phyloP scores from a whole-genome alignment of 257 asterid genomes.

The Scutellaria barbata region DNA sequence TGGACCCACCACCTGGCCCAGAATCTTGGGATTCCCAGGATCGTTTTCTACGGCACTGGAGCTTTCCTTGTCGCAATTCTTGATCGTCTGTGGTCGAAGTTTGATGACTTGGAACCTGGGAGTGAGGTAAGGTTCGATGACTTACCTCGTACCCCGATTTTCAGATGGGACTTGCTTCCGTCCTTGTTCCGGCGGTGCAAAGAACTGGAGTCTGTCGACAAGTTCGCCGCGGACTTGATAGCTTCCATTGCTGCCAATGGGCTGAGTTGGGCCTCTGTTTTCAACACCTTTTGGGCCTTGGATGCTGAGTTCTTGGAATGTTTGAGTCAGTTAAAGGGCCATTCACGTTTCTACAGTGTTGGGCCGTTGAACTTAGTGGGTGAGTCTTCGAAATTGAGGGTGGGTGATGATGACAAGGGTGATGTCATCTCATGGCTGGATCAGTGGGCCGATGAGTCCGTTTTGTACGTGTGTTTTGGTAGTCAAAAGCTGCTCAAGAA shows the following conservation, averaged over 20 bases:
- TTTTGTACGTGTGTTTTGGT: slow-evolving; percentile 75
- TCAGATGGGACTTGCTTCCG: slow-evolving; percentile 51
- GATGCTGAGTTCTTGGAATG: slow-evolving; percentile 55
- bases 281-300: slow-evolving; percentile 56
- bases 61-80: slow-evolving; percentile 38
- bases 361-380: slow-evolving; percentile 60
- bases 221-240: slow-evolving; percentile 34
- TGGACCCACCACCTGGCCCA: slow-evolving; percentile 65
- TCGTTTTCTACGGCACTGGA: slow-evolving; percentile 52
- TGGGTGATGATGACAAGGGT: not conserved
- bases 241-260: slow-evolving; percentile 49
- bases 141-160: slow-evolving; percentile 56
- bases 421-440: slow-evolving; percentile 55
- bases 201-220: slow-evolving; percentile 37
- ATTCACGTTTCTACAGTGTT: slow-evolving; percentile 46
- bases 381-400: slow-evolving; percentile 34
- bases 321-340: slow-evolving; percentile 47
- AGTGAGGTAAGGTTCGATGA: slow-evolving; percentile 40
- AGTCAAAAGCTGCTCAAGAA: slow-evolving; percentile 61
- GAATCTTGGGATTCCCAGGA: slow-evolving; percentile 52
- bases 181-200: slow-evolving; percentile 52
- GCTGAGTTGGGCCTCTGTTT: slow-evolving; percentile 58
- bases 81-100: slow-evolving; percentile 42
- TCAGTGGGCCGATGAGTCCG: slow-evolving; percentile 50
- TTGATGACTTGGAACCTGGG: slow-evolving; percentile 28